These are phyloP conservation scores for Leishmania tropica DNA, from an alignment of 208 protist genomes.

Conservation along the genomic window DNA sequence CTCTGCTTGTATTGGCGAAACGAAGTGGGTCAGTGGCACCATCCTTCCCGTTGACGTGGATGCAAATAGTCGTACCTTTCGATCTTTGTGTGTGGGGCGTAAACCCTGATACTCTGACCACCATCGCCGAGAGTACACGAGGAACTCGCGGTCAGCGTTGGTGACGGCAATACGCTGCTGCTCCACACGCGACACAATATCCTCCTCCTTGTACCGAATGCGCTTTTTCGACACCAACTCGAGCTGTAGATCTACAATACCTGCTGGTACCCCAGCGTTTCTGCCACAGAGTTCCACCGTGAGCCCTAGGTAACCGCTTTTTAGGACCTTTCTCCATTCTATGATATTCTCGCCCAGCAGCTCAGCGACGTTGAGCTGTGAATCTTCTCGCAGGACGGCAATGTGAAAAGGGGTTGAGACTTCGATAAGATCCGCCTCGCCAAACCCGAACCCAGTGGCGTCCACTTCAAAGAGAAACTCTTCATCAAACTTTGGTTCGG, in stretches of 20 bases:
- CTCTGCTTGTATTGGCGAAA: constrained; percentile 76
- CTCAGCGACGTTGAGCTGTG: constrained; percentile 50
- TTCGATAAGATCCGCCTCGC: constrained; percentile 67
- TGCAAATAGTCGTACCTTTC: constrained; percentile 91
- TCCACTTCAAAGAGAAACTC: constrained; percentile 93
- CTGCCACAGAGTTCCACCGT: constrained; percentile 91
- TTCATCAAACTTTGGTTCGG: constrained; percentile 83
- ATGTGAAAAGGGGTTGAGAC: constrained; percentile 87
- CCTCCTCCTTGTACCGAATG: constrained; percentile 72
- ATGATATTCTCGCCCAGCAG: constrained; percentile 89
- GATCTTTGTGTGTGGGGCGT: constrained; percentile 61
- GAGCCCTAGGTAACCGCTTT: constrained; percentile 84
- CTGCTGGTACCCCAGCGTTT: constrained; percentile 86
- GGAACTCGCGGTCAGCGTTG: constrained; percentile 93
- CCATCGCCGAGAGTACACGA: constrained; percentile 92
- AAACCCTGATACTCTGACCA: constrained; percentile 86
- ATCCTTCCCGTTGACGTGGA: constrained; percentile 76
- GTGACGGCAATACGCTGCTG: constrained; percentile 79
- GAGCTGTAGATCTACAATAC: constrained; percentile 91
- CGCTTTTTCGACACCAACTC: constrained; percentile 75
- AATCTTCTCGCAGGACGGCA: constrained; percentile 76
- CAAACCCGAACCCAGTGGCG: constrained; percentile 64
- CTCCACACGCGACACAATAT: constrained; percentile 74
- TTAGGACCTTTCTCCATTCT: constrained; percentile 92
- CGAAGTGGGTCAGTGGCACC: constrained; percentile 88